Percentiles rank a stretch among this genome's conserved stretches.
Conservation (phyloP, 176 grass and related monocot genomes). For the Canna indica region DNA sequence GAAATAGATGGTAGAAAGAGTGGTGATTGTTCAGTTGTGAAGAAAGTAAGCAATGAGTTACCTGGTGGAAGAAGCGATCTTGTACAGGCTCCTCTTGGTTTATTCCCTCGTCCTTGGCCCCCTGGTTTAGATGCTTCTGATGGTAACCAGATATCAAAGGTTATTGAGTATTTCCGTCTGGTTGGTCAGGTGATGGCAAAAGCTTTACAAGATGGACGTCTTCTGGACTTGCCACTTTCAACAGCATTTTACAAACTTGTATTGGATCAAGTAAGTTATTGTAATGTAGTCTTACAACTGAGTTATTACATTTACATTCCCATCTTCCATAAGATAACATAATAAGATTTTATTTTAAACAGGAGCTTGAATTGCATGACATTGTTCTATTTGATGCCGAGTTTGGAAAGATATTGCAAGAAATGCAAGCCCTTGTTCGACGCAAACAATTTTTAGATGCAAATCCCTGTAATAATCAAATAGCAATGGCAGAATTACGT, state of each 20-base stretch:
- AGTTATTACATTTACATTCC: too few relatives aligned
- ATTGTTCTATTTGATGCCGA: conserved; percentile 70
- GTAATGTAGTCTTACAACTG: too few relatives aligned
- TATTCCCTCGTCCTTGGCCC: conserved; percentile 77
- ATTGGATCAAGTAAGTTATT: conserved; percentile 61
- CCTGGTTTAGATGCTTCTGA: conserved; percentile 43
- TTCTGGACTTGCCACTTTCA: conserved; percentile 74
- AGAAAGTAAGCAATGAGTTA: conserved; percentile 18
- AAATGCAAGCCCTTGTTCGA: conserved; percentile 56
- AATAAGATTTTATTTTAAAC: conserved; percentile 7
- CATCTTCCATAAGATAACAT: too few relatives aligned
- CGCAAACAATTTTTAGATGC: conserved; percentile 42
- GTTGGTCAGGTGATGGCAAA: conserved; percentile 71
- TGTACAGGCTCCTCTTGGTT: conserved; percentile 53
- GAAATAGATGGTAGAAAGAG: not conserved
- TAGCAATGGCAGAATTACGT: conserved; percentile 32
- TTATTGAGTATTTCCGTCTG: conserved; percentile 63
- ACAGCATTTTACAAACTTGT: conserved; percentile 76
- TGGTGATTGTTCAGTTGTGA: conserved; percentile 18
- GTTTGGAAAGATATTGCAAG: conserved; percentile 81
- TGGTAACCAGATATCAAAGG: conserved; percentile 61
- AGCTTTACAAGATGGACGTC: conserved; percentile 86
- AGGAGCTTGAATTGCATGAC: conserved; percentile 86
- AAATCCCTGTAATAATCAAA: conserved; percentile 22
- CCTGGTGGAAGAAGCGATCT: conserved; percentile 27